Conservation (phyloP, 257 asterid species). For the Orobanche coerulescens region DNA sequence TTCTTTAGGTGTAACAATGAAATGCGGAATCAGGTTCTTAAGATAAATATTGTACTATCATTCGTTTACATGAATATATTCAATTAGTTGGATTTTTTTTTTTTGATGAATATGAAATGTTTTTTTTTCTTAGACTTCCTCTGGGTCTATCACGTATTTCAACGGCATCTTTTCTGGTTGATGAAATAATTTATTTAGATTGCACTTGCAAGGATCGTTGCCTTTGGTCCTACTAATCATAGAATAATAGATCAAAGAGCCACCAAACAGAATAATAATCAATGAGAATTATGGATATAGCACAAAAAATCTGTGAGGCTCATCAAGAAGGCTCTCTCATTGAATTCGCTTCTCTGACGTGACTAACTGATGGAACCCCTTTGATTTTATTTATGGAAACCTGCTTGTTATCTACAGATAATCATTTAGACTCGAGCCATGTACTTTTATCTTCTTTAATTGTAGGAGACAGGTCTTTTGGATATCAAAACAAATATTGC, state of each 20-base stretch:
- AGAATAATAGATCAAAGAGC: background rate
- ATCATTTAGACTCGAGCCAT: conserved; percentile 16
- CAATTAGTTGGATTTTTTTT: background rate
- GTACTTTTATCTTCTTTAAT: conserved; percentile 16
- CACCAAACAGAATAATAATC: background rate
- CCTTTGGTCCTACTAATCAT: background rate
- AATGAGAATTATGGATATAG: background rate
- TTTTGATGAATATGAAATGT: background rate
- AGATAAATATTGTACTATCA: conserved; percentile 9
- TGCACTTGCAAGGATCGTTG: background rate
- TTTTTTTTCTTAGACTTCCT: background rate
- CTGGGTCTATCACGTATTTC: background rate
- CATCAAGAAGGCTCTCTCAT: background rate
- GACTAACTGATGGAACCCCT: background rate
- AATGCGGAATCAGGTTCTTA: conserved; percentile 16
- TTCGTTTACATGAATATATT: background rate
- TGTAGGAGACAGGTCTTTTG: conserved; percentile 96
- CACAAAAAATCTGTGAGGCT: background rate
- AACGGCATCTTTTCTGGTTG: background rate
- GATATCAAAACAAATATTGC: conserved; percentile 98
- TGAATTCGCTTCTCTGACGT: background rate
- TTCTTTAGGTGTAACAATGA: conserved; percentile 4
- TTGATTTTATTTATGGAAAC: conserved; percentile 1
- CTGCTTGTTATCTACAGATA: conserved; percentile 17
- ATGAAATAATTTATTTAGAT: too few relatives aligned